A percentile compares a stretch with the other conserved stretches of the same genome.
Evolutionary conservation across 2,329 filamentous ascomycete species (phyloP).

Genomic region (Lasiodiplodia theobromae): DNA sequence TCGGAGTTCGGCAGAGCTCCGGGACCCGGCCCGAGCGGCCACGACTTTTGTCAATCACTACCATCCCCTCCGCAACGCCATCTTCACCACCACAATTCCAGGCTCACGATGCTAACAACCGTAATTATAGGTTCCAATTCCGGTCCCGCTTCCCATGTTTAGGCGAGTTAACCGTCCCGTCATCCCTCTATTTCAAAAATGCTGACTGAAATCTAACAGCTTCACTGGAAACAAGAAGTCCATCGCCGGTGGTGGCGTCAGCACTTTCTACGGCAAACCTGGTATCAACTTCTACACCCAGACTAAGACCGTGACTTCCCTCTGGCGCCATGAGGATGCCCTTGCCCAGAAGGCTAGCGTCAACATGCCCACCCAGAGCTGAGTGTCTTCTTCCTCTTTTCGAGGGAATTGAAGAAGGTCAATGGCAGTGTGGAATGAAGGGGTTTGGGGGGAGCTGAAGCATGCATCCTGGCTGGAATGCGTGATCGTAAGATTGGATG

Average conservation of each 20-base stretch:
- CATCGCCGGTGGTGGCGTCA: slow-evolving; percentile 88
- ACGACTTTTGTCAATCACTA: neutral
- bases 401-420: too few relatives aligned
- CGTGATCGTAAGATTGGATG: too few relatives aligned
- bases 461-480: too few relatives aligned
- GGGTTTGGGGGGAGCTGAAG: too few relatives aligned
- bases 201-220: slow-evolving; percentile 39
- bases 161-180: too few relatives aligned
- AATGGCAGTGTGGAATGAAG: too few relatives aligned
- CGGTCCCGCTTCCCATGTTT: slow-evolving; percentile 64
- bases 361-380: slow-evolving; percentile 77
- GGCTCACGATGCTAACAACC: neutral
- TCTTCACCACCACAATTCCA: slow-evolving; percentile 15
- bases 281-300: slow-evolving; percentile 96
- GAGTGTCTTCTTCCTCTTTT: neutral
- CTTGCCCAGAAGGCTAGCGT: slow-evolving; percentile 84
- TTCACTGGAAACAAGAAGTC: slow-evolving; percentile 81
- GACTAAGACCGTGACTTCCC: slow-evolving; percentile 93
- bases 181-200: too few relatives aligned
- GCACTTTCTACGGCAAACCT: slow-evolving; percentile 93
- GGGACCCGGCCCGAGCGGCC: neutral
- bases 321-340: slow-evolving; percentile 88
- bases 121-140: neutral
- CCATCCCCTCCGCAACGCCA: neutral
- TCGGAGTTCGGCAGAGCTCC: neutral